Evolutionary conservation across 2,329 filamentous ascomycete species (phyloP).

Genomic region (Sclerotinia nivalis): DNA sequence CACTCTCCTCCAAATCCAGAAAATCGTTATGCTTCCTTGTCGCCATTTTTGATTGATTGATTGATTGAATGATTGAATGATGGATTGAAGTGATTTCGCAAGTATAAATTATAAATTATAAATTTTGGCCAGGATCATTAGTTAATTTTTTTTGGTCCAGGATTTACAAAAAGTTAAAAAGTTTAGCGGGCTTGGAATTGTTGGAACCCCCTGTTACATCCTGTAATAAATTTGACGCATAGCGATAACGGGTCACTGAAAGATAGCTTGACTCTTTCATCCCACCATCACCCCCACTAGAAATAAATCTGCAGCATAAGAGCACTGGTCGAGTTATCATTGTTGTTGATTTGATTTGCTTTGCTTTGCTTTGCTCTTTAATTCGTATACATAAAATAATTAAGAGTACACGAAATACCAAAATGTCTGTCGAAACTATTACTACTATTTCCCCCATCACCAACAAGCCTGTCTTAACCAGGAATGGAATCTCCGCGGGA

Average conservation of each 20-base stretch:
- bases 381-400: neutral
- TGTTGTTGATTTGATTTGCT: neutral
- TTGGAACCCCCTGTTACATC: slow-evolving; percentile 13
- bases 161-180: slow-evolving; percentile 9
- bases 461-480: slow-evolving; percentile 78
- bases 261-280: slow-evolving; percentile 12
- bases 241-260: slow-evolving; percentile 14
- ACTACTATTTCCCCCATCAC: slow-evolving; percentile 89
- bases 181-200: slow-evolving; percentile 9
- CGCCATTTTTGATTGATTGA: slow-evolving; percentile 54
- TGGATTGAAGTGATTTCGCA: slow-evolving; percentile 13
- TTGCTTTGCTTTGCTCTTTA: slow-evolving; percentile 6
- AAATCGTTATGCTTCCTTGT: slow-evolving; percentile 72
- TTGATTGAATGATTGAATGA: slow-evolving; percentile 22
- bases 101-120: neutral
- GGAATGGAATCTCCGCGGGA: slow-evolving; percentile 68
- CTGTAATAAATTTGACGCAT: slow-evolving; percentile 11
- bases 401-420: slow-evolving; percentile 13
- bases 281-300: slow-evolving; percentile 13
- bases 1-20: slow-evolving; percentile 61
- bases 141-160: neutral
- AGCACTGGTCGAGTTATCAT: neutral
- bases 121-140: slow-evolving; percentile 12
- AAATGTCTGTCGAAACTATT: slow-evolving; percentile 64
- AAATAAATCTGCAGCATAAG: slow-evolving; percentile 11